A percentile compares a stretch with the other conserved stretches of the same genome.
These are phyloP conservation scores for Verbascum thapsus DNA, from an alignment of 257 asterid genomes.

Conservation along the genomic window DNA sequence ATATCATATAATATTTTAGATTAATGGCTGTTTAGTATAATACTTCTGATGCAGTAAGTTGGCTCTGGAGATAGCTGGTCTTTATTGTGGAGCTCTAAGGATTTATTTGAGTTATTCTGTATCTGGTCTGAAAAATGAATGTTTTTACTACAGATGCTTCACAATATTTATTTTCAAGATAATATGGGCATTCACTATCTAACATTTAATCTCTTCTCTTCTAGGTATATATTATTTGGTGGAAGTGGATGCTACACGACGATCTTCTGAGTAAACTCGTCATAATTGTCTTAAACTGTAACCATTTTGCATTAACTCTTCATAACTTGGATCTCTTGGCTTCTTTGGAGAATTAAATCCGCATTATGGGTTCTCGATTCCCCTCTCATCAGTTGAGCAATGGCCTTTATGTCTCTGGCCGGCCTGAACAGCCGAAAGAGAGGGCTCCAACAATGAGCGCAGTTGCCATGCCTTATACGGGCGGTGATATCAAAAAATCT, in stretches of 20 bases:
- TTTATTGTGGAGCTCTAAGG: neutral
- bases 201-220: constrained; percentile 22
- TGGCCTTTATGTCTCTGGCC: constrained; percentile 80
- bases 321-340: constrained; percentile 25
- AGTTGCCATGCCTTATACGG: constrained; percentile 79
- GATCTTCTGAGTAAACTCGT: constrained; percentile 22
- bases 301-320: constrained; percentile 16
- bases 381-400: constrained; percentile 77
- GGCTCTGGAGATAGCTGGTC: constrained; percentile 14
- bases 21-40: constrained; percentile 18
- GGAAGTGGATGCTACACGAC: constrained; percentile 28
- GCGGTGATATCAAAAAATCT: constrained; percentile 77
- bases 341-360: constrained; percentile 23
- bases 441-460: constrained; percentile 58
- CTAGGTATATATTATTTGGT: constrained; percentile 34
- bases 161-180: neutral
- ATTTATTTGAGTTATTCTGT: constrained; percentile 13
- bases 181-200: constrained; percentile 5
- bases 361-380: constrained; percentile 68
- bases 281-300: constrained; percentile 6
- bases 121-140: constrained; percentile 11
- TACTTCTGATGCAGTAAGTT: constrained; percentile 22
- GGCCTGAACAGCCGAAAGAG: constrained; percentile 73
- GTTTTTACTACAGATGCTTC: constrained; percentile 9
- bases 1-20: neutral